Evolutionary conservation across 768 basidiomycete genomes (phyloP).

Genomic region (Agaricus blazei): DNA sequence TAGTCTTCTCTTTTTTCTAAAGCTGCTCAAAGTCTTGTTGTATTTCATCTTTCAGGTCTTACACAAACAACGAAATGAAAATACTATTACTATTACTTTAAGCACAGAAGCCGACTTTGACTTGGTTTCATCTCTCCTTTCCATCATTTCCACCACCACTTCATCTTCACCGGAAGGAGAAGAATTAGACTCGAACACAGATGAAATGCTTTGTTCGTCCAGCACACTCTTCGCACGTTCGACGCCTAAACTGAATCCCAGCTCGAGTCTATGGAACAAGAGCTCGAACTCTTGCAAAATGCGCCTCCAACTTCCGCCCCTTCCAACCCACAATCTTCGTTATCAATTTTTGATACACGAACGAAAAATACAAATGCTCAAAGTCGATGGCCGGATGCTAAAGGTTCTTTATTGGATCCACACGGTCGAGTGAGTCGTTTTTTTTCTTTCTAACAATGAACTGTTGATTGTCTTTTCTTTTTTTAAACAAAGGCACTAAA

Average conservation of each 20-base stretch:
- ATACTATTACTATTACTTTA: conserved; percentile 17
- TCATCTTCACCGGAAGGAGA: conserved; percentile 12
- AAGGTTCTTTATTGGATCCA: conserved; percentile 67
- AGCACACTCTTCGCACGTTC: conserved; percentile 63
- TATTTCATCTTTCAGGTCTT: conserved; percentile 33
- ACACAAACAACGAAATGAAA: conserved; percentile 47
- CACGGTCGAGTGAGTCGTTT: conserved; percentile 59
- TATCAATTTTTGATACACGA: conserved; percentile 30
- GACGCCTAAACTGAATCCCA: conserved; percentile 68
- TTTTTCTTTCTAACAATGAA: no score
- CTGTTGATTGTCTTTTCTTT: background rate
- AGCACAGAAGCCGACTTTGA: conserved; percentile 47
- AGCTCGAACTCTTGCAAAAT: conserved; percentile 59
- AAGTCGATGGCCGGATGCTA: conserved; percentile 38
- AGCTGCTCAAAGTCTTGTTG: background rate
- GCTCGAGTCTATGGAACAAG: conserved; percentile 64
- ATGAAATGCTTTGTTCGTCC: conserved; percentile 63
- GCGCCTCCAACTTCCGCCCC: conserved; percentile 40
- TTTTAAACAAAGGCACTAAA: conserved; percentile 58
- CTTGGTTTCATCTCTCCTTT: conserved; percentile 60
- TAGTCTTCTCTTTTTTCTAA: background rate
- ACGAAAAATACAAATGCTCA: conserved; percentile 33
- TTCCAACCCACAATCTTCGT: conserved; percentile 15
- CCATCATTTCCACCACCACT: conserved; percentile 16
- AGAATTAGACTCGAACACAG: conserved; percentile 52